Evolutionary conservation across 306 rosid genomes (phyloP).

Genomic region (Styphnolobium japonicum): DNA sequence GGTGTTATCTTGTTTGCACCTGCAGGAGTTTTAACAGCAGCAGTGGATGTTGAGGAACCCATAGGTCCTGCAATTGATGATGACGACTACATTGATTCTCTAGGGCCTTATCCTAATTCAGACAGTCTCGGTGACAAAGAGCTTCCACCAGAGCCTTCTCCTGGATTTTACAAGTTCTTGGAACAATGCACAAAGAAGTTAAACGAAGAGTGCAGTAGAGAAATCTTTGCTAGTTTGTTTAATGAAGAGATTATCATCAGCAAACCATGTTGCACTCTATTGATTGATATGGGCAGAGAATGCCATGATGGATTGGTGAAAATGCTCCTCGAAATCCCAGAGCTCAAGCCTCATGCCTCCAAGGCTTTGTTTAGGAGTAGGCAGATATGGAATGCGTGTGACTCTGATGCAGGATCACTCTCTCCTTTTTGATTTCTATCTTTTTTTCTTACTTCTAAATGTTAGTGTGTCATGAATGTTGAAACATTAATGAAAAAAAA

Average conservation of each 20-base stretch:
- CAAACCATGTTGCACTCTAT: neutral
- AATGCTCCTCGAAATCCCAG: neutral
- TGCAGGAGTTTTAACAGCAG: too few species aligned
- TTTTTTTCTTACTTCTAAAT: too few species aligned
- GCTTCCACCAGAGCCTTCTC: neutral
- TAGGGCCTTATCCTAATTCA: neutral
- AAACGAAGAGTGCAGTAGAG: neutral
- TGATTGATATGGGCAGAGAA: neutral
- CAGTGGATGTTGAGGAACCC: neutral
- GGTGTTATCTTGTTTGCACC: neutral
- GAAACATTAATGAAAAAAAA: too few species aligned
- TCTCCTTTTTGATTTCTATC: neutral
- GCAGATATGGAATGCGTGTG: conserved; percentile 9
- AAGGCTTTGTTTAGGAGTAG: neutral
- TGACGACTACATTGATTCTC: neutral
- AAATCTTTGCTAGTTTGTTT: neutral
- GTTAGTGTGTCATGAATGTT: too few species aligned
- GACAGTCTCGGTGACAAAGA: neutral
- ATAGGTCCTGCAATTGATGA: neutral
- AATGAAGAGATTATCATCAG: neutral
- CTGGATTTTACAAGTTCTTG: neutral
- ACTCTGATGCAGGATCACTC: neutral
- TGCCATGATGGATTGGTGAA: neutral
- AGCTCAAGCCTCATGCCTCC: neutral
- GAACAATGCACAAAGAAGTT: neutral